phyloP scores from a whole-genome alignment of 352 stramenopile species.

The Globisporangium radiosum region DNA sequence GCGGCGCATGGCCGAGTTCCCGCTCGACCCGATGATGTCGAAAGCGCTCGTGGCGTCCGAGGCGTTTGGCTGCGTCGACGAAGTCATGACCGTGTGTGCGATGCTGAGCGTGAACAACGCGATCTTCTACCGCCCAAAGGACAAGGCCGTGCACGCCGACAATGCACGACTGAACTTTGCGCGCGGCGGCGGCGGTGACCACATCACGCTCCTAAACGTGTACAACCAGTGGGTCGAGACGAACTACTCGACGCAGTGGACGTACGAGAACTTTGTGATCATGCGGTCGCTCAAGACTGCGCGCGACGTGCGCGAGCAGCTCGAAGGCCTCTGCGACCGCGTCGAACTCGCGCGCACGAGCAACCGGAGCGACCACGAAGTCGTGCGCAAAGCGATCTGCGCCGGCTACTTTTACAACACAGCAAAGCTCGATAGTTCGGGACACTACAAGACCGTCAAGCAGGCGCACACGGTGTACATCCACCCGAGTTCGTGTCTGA shows the following conservation, averaged over 20 bases:
- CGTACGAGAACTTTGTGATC: constrained; percentile 96
- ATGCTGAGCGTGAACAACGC: constrained; percentile 98
- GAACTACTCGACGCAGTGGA: constrained; percentile 97
- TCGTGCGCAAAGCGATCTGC: constrained; percentile 95
- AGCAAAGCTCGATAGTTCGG: constrained; percentile 92
- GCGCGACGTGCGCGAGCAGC: constrained; percentile 97
- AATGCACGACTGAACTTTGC: constrained; percentile 98
- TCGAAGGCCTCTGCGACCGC: constrained; percentile 97
- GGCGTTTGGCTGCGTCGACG: constrained; percentile 88
- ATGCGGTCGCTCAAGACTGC: constrained; percentile 96
- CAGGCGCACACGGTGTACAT: constrained; percentile 96
- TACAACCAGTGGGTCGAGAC: constrained; percentile 98
- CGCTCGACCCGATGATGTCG: constrained; percentile 92
- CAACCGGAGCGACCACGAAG: constrained; percentile 88
- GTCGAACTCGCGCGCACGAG: constrained; percentile 93
- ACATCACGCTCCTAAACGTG: constrained; percentile 95
- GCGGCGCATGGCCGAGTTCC: constrained; percentile 95
- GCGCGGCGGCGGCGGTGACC: constrained; percentile 94
- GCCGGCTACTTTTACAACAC: constrained; percentile 99
- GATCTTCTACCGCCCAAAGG: constrained; percentile 99
- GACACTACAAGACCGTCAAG: constrained; percentile 99
- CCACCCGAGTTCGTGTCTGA: constrained; percentile 97
- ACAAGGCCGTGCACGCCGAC: constrained; percentile 98
- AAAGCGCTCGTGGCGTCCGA: constrained; percentile 91
- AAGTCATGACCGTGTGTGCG: constrained; percentile 95